These are phyloP conservation scores for Moringa oleifera DNA, from an alignment of 345 rosid species.

Conservation along the genomic window DNA sequence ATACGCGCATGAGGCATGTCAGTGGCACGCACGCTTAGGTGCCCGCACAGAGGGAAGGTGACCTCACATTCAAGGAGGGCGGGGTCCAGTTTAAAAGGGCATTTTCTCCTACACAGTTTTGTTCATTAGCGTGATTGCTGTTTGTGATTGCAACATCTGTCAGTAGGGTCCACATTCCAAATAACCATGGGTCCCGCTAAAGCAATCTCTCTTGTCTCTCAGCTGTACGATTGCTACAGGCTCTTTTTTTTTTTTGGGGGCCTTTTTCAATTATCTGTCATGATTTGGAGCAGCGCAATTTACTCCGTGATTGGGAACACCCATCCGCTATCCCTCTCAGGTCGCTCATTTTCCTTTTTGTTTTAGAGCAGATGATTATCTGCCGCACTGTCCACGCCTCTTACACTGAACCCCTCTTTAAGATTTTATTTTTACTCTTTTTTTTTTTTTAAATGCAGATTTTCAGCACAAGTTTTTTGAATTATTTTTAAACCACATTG, in stretches of 20 bases:
- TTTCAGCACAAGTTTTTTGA: too few relatives aligned
- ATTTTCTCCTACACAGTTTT: not conserved
- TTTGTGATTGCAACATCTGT: not conserved
- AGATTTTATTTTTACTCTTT: too few relatives aligned
- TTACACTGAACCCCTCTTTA: too few relatives aligned
- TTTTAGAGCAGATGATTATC: too few relatives aligned
- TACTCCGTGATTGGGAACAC: constrained; percentile 24
- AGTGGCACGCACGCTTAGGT: constrained; percentile 12
- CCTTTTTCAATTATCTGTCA: not conserved
- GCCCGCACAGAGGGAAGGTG: not conserved
- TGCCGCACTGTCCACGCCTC: too few relatives aligned
- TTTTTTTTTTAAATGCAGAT: too few relatives aligned
- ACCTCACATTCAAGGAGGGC: constrained; percentile 1
- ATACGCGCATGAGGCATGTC: constrained; percentile 18
- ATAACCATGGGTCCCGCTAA: not conserved
- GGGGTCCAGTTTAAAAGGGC: too few relatives aligned
- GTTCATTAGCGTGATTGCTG: not conserved
- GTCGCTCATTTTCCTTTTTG: too few relatives aligned
- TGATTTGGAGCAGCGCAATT: constrained; percentile 26
- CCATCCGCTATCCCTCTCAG: not conserved
- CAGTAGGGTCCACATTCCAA: not conserved
- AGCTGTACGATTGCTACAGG: constrained; percentile 22
- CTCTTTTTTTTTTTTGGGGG: not conserved
- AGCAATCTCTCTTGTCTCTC: constrained; percentile 12
- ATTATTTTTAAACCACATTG: too few relatives aligned